Base-by-base conservation (phyloP, 192 early-diverging fungal genomes). In the Mortierella hygrophila region DNA sequence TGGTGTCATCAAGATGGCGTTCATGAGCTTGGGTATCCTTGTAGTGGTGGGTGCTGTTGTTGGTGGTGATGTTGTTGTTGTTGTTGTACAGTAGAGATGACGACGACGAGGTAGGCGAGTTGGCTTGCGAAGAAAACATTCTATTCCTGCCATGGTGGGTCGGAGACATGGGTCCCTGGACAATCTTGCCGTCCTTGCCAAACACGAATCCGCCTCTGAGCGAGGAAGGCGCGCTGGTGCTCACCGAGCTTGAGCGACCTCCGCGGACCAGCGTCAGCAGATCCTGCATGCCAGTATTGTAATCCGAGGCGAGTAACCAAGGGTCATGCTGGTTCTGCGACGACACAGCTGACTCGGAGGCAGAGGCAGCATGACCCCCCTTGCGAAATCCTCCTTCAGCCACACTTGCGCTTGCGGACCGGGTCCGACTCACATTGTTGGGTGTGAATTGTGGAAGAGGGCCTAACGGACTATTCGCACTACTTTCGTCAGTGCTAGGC, bases 231-330 rank as follows among this genome's bases (percentile, higher is more conserved):
- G 78, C 65, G 49, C 78, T 77, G 16, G 74, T 79, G 70, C 78
- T 78, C 23, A 86, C 68, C 57, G 84, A 86, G 16, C 84, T 86
- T 20, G 84, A 80, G 4, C 84, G 84, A 35, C 84, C 84, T 55
- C 79, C 84, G 40, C 84, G 84, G 21, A 86, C 84, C 7, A 86
- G 40, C 6, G 79, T 81, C 75, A 86, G 68, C 20, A 86, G 16
- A 75, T 81, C 84, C 40, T 86, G 84, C 84, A 86, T 86, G 29
- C 79, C 84, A 20, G 78, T 81, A 57, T 86, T 86, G 72, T 86
- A 86, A 37, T 86, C 84, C 3, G 84, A 86, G 6, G 75, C 63
- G 49, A 86, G 79, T 13, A 86, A 60, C 84, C 84, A 86, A 40
- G 79, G 75, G 37, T 86, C 84, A 1, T 75, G 5, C 18, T 74